Conservation (phyloP, 495 filamentous ascomycete genomes). For the Trichocladium uniseriatum region DNA sequence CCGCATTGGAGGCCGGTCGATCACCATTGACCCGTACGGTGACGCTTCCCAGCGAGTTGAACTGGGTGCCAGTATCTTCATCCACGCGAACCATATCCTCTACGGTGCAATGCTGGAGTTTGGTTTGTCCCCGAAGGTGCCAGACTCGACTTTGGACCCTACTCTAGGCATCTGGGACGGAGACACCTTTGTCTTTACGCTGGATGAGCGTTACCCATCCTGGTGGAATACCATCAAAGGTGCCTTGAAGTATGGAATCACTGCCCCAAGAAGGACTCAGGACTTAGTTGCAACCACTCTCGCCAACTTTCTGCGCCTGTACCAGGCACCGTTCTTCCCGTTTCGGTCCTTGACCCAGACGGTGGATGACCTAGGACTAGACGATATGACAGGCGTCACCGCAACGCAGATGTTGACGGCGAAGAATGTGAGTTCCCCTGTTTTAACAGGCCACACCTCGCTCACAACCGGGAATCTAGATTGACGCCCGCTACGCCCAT, state of each 20-base stretch:
- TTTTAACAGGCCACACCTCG: background rate
- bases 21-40: constrained; percentile 74
- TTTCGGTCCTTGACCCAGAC: constrained; percentile 64
- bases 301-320: constrained; percentile 68
- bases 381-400: constrained; percentile 53
- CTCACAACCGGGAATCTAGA: constrained; percentile 23
- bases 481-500: constrained; percentile 56
- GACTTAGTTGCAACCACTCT: constrained; percentile 63
- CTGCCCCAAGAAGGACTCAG: constrained; percentile 64
- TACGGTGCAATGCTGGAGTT: constrained; percentile 65
- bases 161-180: constrained; percentile 83
- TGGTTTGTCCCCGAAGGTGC: constrained; percentile 43
- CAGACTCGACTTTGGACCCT: constrained; percentile 27
- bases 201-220: constrained; percentile 39
- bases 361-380: constrained; percentile 55
- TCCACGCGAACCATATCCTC: constrained; percentile 75
- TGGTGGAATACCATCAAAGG: constrained; percentile 76
- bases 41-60: constrained; percentile 66
- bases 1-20: constrained; percentile 80
- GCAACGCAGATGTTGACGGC: constrained; percentile 58
- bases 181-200: constrained; percentile 57
- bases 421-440: constrained; percentile 43
- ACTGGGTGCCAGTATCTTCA: constrained; percentile 87
- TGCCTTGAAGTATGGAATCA: constrained; percentile 70
- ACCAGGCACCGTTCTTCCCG: constrained; percentile 73